A percentile compares a stretch with the other conserved stretches of the same genome.
phyloP scores from a whole-genome alignment of 805 yeast species.

The Sungouiella thailandica region DNA sequence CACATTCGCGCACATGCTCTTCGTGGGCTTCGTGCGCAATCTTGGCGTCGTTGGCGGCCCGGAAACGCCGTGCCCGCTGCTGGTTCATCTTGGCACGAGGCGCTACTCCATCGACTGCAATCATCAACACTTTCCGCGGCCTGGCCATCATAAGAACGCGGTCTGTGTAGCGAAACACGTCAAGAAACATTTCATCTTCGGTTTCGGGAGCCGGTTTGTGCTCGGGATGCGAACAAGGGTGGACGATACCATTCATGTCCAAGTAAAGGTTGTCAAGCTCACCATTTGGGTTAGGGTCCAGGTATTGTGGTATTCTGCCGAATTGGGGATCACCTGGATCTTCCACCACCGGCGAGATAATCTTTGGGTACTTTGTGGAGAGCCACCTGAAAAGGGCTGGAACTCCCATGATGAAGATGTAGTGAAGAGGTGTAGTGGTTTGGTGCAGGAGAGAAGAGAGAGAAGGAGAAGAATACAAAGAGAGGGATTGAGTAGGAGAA shows the following conservation, averaged over 20 bases:
- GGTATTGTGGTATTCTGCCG: slow-evolving; percentile 38
- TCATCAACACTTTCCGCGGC: slow-evolving; percentile 87
- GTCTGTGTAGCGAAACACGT: slow-evolving; percentile 88
- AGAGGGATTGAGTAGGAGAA: background rate
- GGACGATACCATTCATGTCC: slow-evolving; percentile 99
- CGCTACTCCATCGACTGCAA: slow-evolving; percentile 99
- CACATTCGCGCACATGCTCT: slow-evolving; percentile 53
- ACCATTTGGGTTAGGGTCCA: slow-evolving; percentile 87
- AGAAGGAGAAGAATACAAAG: background rate
- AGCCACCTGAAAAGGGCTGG: slow-evolving; percentile 98
- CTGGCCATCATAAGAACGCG: slow-evolving; percentile 89
- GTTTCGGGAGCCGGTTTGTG: slow-evolving; percentile 93
- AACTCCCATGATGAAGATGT: slow-evolving; percentile 64
- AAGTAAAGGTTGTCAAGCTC: slow-evolving; percentile 89
- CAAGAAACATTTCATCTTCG: slow-evolving; percentile 95
- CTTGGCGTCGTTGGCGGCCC: slow-evolving; percentile 87
- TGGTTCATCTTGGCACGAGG: slow-evolving; percentile 98
- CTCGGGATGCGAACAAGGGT: slow-evolving; percentile 98
- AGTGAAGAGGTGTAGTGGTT: background rate
- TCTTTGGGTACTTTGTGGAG: slow-evolving; percentile 88
- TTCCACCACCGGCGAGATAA: slow-evolving; percentile 84
- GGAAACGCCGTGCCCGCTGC: slow-evolving; percentile 88
- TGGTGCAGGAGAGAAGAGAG: background rate
- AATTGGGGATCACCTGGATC: slow-evolving; percentile 50
- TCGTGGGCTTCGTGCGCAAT: slow-evolving; percentile 69